Conservation (phyloP, 164 flowering plant species). For the Tinospora cordifolia region DNA sequence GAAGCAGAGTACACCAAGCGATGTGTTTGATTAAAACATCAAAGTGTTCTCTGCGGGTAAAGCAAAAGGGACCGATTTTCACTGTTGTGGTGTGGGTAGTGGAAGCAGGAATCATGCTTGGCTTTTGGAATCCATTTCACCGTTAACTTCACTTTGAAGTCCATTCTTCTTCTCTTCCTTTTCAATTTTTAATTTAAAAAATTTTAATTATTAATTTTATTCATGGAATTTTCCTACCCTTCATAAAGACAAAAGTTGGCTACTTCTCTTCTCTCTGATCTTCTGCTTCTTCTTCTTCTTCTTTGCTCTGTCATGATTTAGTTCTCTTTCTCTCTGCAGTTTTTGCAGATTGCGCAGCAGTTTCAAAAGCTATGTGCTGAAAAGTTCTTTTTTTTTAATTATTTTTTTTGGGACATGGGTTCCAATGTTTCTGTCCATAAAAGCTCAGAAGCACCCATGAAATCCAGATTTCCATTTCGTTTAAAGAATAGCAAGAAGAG, state of each 20-base stretch:
- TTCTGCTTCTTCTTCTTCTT: slow-evolving; percentile 1
- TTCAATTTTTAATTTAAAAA: too few relatives aligned
- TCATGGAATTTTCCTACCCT: neutral
- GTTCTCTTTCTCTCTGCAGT: neutral
- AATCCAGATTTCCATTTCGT: slow-evolving; percentile 1
- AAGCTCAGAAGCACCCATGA: slow-evolving; percentile 1
- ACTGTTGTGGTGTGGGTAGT: neutral
- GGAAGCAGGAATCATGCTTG: neutral
- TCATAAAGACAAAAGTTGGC: neutral
- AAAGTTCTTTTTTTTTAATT: neutral
- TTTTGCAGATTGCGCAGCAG: neutral
- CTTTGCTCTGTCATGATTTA: slow-evolving; percentile 4
- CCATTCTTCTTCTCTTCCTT: neutral
- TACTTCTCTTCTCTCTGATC: neutral
- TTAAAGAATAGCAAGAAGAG: neutral
- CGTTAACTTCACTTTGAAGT: slow-evolving; percentile 2
- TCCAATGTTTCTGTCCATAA: slow-evolving; percentile 7
- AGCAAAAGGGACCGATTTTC: neutral
- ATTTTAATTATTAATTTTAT: too few relatives aligned
- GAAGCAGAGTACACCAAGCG: neutral
- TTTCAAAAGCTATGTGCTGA: neutral
- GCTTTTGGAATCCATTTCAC: slow-evolving; percentile 2
- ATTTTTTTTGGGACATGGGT: neutral
- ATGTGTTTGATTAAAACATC: neutral
- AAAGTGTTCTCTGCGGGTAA: neutral